A percentile compares a stretch with the other conserved stretches of the same genome.
These are phyloP conservation scores for Trifolium pratense DNA, from an alignment of 306 rosid genomes.

Conservation along the genomic window DNA sequence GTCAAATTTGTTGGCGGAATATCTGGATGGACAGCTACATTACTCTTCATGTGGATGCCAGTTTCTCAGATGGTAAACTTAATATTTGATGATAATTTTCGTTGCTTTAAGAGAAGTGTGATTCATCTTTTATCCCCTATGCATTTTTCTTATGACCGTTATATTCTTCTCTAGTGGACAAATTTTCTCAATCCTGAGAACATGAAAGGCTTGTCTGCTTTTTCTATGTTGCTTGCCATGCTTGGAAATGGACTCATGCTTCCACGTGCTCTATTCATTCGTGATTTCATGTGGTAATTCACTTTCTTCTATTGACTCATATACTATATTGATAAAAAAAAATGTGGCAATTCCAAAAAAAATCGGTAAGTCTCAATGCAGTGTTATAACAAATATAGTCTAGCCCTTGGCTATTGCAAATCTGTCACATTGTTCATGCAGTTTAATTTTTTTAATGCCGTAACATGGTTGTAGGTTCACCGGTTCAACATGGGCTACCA, in stretches of 20 bases:
- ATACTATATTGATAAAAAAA: background rate
- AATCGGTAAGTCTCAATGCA: constrained; percentile 5
- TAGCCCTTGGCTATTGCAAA: constrained; percentile 22
- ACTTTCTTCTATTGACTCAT: constrained; percentile 27
- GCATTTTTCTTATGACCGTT: constrained; percentile 34
- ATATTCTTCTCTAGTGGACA: constrained; percentile 78
- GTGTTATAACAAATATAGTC: background rate
- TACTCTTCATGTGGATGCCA: constrained; percentile 99
- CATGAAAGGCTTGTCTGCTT: constrained; percentile 91
- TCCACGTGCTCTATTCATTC: constrained; percentile 82
- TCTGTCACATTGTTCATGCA: background rate
- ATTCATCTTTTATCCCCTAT: constrained; percentile 27
- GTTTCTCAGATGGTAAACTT: constrained; percentile 82
- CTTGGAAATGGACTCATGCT: constrained; percentile 88
- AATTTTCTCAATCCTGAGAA: constrained; percentile 93
- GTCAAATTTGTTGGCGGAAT: constrained; percentile 81
- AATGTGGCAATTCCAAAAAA: constrained; percentile 3
- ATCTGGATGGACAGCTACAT: constrained; percentile 97
- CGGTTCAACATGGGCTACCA: constrained; percentile 84
- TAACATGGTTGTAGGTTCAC: constrained; percentile 63
- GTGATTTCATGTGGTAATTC: constrained; percentile 93
- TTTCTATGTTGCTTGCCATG: constrained; percentile 95
- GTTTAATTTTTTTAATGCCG: constrained; percentile 8
- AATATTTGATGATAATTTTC: constrained; percentile 11
- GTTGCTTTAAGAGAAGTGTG: constrained; percentile 30